These are phyloP conservation scores for Globisporangium rhizosaccharum DNA, from an alignment of 352 stramenopile genomes.

Conservation along the genomic window DNA sequence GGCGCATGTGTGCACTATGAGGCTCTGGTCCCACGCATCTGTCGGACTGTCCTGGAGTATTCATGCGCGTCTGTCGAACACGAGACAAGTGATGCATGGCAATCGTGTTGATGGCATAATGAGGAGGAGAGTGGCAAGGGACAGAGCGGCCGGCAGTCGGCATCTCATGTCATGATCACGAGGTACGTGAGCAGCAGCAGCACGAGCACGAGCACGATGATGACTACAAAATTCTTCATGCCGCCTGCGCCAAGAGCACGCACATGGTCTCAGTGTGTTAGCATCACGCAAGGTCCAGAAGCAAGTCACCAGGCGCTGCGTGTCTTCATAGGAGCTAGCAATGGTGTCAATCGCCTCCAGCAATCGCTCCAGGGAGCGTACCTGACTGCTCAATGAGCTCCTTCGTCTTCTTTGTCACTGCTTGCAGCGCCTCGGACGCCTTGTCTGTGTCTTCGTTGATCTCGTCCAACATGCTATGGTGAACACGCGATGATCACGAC, in stretches of 20 bases:
- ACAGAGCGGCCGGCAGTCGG: neutral
- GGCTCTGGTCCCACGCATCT: too few relatives aligned
- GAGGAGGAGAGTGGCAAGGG: too few relatives aligned
- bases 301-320: neutral
- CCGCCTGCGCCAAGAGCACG: constrained; percentile 32
- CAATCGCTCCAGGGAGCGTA: constrained; percentile 3
- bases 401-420: constrained; percentile 82
- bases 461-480: constrained; percentile 75
- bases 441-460: constrained; percentile 82
- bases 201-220: constrained; percentile 82
- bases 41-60: too few relatives aligned
- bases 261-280: neutral
- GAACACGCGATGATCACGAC: neutral
- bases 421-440: constrained; percentile 59
- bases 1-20: too few relatives aligned
- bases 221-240: constrained; percentile 85
- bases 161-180: constrained; percentile 83
- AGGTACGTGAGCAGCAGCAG: constrained; percentile 83
- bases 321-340: neutral
- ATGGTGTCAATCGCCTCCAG: neutral
- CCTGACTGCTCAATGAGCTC: constrained; percentile 82
- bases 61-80: too few relatives aligned
- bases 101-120: too few relatives aligned
- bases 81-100: too few relatives aligned
- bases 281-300: neutral